Base-by-base conservation (phyloP, 352 stramenopile genomes). In the Pilasporangium apinafurcum region DNA sequence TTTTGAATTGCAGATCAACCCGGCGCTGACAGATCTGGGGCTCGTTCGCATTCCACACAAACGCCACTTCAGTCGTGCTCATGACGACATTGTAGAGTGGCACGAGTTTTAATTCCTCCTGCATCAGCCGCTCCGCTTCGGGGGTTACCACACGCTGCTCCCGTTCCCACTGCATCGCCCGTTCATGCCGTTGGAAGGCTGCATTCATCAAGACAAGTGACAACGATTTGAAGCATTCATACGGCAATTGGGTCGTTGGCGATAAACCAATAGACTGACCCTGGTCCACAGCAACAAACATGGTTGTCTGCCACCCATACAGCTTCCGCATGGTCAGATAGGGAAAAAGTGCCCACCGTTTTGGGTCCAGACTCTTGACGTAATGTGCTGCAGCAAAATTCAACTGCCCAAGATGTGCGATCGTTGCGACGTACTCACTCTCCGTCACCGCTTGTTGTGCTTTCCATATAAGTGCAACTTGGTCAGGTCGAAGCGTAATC, bases 261-360 rank as follows among this genome's bases (percentile, higher is more conserved):
- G 47, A 25, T 2, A 61, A 20, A 0, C 51, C 46, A 32, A 64
- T 40, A 2, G 16, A 24, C n/a, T 51, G 28, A 10, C 51, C 53
- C 25, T 68, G 53, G 14, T 63, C 51, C 17, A 63, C 39, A 10
- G 56, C 37, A 16, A 56, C 33, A 16, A 68, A 56, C 25, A 53
- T 40, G 12, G 67, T 73, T 14, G 63, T 68, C 43, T 75, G 64
- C 67, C 67, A 79, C 17, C 67, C 67, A 51, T 73, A 79, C 38
- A 79, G 51, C 45, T 71, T 62, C 13, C 60, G 47, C 33, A 59
- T 34, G 4, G 60, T 41, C 39, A 73, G 31, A 38, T 72, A 59
- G 35, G 67, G 67, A 45, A 71, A 79, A 12, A 79, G n/a, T 5
- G 63, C 68, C 67, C 67, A 79, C 10, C 44, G 59, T 1, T 27